phyloP scores from a whole-genome alignment of 768 basidiomycete genomes.

The Mycena rebaudengoi region DNA sequence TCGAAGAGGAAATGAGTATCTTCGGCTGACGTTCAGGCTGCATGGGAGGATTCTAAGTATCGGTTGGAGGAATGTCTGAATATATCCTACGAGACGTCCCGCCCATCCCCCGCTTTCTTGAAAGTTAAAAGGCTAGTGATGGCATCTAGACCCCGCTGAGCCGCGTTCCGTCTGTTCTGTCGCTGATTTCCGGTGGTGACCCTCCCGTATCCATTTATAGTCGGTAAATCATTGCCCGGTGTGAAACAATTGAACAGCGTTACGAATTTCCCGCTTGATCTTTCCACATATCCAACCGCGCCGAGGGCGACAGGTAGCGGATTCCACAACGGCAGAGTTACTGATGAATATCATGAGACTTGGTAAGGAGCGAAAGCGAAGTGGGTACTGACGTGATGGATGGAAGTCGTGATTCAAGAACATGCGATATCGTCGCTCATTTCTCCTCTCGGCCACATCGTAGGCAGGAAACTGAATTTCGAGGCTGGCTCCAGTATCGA shows the following conservation, averaged over 20 bases:
- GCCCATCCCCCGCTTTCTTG: slow-evolving; percentile 42
- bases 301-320: slow-evolving; percentile 71
- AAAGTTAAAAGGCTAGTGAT: slow-evolving; percentile 60
- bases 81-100: slow-evolving; percentile 51
- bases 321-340: slow-evolving; percentile 75
- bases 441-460: slow-evolving; percentile 48
- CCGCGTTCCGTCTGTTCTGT: slow-evolving; percentile 64
- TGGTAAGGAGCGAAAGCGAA: neutral
- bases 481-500: slow-evolving; percentile 41
- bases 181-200: slow-evolving; percentile 56
- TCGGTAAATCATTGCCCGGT: slow-evolving; percentile 61
- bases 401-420: slow-evolving; percentile 75
- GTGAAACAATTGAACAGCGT: slow-evolving; percentile 76
- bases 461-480: slow-evolving; percentile 49
- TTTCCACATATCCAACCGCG: slow-evolving; percentile 77
- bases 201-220: slow-evolving; percentile 70
- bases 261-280: slow-evolving; percentile 70
- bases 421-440: slow-evolving; percentile 76
- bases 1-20: slow-evolving; percentile 68
- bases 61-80: neutral
- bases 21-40: slow-evolving; percentile 56
- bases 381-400: slow-evolving; percentile 59
- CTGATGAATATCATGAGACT: slow-evolving; percentile 37
- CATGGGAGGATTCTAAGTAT: neutral
- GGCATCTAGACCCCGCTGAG: slow-evolving; percentile 66